phyloP scores from a whole-genome alignment of 805 yeast species.

The Yarrowia sp. region DNA sequence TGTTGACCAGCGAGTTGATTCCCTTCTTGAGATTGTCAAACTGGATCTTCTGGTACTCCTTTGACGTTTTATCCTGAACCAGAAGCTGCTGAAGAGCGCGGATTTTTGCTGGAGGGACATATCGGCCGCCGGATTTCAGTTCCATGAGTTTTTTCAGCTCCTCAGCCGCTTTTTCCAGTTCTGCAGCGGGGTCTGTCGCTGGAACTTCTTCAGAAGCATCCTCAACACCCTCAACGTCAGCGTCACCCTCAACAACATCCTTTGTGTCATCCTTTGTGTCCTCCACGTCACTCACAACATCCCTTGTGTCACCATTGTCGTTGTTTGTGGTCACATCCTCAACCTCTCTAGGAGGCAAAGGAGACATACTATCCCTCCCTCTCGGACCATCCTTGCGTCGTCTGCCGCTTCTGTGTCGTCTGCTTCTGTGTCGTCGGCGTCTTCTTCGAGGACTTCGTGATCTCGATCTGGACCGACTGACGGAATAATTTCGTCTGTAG shows the following conservation, averaged over 20 bases:
- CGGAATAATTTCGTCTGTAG: not conserved
- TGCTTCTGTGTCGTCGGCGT: conserved; percentile 2
- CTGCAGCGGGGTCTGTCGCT: not conserved
- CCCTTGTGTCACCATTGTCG: not conserved
- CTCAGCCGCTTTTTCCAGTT: not conserved
- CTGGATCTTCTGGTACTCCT: conserved; percentile 49
- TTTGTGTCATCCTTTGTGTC: not conserved
- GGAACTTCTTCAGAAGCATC: not conserved
- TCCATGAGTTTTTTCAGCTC: conserved; percentile 14
- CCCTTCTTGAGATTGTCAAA: conserved; percentile 56
- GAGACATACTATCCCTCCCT: not conserved
- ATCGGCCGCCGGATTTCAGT: conserved; percentile 47
- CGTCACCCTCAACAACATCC: not conserved
- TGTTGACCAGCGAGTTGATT: conserved; percentile 51
- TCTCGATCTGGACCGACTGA: not conserved
- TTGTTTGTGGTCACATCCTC: not conserved
- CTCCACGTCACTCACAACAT: not conserved
- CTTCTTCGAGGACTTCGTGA: not conserved
- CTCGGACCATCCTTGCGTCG: conserved; percentile 14
- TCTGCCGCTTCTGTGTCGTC: not conserved
- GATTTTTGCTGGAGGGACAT: conserved; percentile 56
- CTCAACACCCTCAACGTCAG: not conserved
- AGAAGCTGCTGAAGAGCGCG: conserved; percentile 45
- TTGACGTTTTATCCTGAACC: conserved; percentile 37
- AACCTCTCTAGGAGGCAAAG: not conserved